phyloP scores from a whole-genome alignment of 768 basidiomycete genomes.

The Leccinum disarticulatum region DNA sequence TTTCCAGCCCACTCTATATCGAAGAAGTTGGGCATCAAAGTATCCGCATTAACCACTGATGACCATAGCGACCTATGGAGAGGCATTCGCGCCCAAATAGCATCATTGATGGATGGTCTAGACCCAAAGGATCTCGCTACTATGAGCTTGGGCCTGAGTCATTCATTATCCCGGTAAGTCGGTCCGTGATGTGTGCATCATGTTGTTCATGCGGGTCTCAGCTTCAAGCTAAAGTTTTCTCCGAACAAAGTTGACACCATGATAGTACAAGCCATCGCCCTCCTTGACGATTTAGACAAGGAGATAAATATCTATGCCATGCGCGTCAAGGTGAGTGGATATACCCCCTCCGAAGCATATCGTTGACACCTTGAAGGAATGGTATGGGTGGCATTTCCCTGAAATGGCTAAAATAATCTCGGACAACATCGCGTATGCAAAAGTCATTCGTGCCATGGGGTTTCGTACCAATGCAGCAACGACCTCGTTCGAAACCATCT shows the following conservation, averaged over 20 bases:
- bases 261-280: conserved; percentile 97
- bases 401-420: conserved; percentile 98
- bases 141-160: conserved; percentile 96
- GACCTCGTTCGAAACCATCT: conserved; percentile 84
- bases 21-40: conserved; percentile 92
- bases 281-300: conserved; percentile 98
- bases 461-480: conserved; percentile 92
- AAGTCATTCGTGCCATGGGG: conserved; percentile 90
- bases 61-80: conserved; percentile 84
- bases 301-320: conserved; percentile 99
- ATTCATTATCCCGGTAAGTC: conserved; percentile 87
- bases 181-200: background rate
- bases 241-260: conserved; percentile 99
- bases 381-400: conserved; percentile 99
- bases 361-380: conserved; percentile 63
- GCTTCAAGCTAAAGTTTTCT: conserved; percentile 99
- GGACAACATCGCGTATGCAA: conserved; percentile 97
- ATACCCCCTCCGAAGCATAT: background rate
- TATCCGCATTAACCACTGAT: conserved; percentile 58
- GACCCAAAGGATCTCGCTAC: conserved; percentile 94
- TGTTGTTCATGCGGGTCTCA: conserved; percentile 32
- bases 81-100: conserved; percentile 89
- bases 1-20: conserved; percentile 75
- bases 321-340: conserved; percentile 83
- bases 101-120: conserved; percentile 83